Percentiles rank a stretch among this genome's conserved stretches.
Evolutionary conservation across 345 rosid genomes (phyloP).

Genomic region (Eucalyptus melliodora): DNA sequence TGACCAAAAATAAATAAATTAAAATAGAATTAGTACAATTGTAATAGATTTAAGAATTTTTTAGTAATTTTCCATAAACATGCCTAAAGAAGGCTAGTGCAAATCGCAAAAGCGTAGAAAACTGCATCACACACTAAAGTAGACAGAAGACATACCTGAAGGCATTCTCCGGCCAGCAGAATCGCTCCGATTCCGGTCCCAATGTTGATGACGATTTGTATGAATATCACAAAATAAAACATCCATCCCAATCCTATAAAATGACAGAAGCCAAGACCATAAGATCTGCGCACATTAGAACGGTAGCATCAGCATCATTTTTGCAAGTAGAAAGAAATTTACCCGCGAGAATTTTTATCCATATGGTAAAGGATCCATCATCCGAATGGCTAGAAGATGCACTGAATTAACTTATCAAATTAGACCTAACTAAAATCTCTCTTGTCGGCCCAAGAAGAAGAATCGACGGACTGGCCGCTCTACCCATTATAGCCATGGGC

Average conservation of each 20-base stretch:
- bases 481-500: background rate
- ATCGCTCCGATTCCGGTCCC: conserved; percentile 83
- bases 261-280: background rate
- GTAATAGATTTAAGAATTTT: no score
- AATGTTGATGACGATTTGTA: conserved; percentile 83
- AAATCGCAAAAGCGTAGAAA: background rate
- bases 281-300: background rate
- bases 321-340: background rate
- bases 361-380: background rate
- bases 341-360: background rate
- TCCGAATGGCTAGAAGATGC: background rate
- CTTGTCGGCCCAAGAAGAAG: background rate
- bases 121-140: background rate
- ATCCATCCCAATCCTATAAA: conserved; percentile 91
- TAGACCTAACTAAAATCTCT: background rate
- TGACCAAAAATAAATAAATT: background rate
- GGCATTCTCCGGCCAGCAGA: conserved; percentile 78
- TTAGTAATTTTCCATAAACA: no score
- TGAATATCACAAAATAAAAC: conserved; percentile 82
- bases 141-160: conserved; percentile 35
- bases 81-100: background rate
- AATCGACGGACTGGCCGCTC: background rate
- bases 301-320: background rate
- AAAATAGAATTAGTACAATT: no score
- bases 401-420: background rate